Evolutionary conservation across 1,284 basidiomycete species (phyloP).

Genomic region (Trichosporon coremiiforme): DNA sequence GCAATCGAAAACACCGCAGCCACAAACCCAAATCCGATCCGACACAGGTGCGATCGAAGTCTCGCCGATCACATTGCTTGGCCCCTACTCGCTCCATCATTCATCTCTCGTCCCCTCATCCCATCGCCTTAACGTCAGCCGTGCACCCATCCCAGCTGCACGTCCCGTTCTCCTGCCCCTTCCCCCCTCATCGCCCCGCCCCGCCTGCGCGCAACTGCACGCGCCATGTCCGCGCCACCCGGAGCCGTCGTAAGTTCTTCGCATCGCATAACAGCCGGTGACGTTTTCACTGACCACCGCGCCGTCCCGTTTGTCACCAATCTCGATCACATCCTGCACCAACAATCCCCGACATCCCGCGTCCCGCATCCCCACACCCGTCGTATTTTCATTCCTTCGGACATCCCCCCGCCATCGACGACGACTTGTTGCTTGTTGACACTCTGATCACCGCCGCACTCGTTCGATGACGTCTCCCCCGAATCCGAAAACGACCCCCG

Average conservation of each 20-base stretch:
- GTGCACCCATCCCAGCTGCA: conserved; percentile 12
- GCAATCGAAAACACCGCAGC: conserved; percentile 16
- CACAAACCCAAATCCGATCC: conserved; percentile 19
- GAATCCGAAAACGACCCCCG: conserved; percentile 61
- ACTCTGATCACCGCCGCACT: neutral
- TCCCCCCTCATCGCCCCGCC: neutral
- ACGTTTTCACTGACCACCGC: conserved; percentile 17
- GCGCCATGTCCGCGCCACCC: conserved; percentile 18
- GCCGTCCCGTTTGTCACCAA: conserved; percentile 12
- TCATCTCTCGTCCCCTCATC: conserved; percentile 6
- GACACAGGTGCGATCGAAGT: conserved; percentile 17
- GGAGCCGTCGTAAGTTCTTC: conserved; percentile 10
- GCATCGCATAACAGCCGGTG: neutral
- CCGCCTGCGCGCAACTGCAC: neutral
- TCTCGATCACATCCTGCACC: conserved; percentile 15
- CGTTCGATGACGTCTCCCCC: neutral
- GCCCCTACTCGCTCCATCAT: conserved; percentile 9
- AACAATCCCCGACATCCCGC: neutral
- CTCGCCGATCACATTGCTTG: conserved; percentile 19
- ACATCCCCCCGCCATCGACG: neutral
- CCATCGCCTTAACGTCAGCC: conserved; percentile 12
- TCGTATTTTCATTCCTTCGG: neutral
- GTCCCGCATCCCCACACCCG: conserved; percentile 2
- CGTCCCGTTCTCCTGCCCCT: neutral
- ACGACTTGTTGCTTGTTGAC: neutral